Evolutionary conservation across 1,139 yeast genomes (phyloP).

Genomic region (Kodamaea sp.): DNA sequence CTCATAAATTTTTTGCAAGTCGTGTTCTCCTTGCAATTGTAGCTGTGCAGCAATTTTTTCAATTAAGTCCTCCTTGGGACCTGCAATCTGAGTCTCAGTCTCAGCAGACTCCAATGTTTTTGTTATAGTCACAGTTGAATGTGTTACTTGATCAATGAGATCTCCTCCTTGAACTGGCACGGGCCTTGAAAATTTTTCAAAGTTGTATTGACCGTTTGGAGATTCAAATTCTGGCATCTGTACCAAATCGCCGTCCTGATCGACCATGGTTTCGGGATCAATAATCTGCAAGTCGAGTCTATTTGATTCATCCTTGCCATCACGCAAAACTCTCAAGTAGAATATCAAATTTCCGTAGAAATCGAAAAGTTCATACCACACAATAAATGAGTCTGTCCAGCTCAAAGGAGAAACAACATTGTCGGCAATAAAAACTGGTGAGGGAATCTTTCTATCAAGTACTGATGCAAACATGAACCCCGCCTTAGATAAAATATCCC

Average conservation of each 20-base stretch:
- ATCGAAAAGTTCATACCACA: constrained; percentile 43
- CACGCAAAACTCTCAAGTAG: constrained; percentile 27
- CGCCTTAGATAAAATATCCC: constrained; percentile 21
- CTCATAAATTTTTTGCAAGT: constrained; percentile 3
- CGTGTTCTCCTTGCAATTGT: constrained; percentile 3
- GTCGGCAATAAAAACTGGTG: constrained; percentile 24
- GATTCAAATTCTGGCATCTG: constrained; percentile 21
- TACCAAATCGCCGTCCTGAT: constrained; percentile 33
- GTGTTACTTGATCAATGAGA: neutral
- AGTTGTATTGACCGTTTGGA: constrained; percentile 28
- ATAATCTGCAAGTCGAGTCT: constrained; percentile 24
- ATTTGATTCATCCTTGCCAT: constrained; percentile 18
- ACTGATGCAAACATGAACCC: constrained; percentile 22
- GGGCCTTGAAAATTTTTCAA: constrained; percentile 20
- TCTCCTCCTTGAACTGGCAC: neutral
- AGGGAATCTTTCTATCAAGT: constrained; percentile 27
- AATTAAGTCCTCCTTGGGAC: constrained; percentile 1
- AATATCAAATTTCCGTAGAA: constrained; percentile 30
- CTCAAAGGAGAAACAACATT: constrained; percentile 18
- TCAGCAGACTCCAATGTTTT: neutral
- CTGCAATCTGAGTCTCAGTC: neutral
- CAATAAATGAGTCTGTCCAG: constrained; percentile 37
- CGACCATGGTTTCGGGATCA: constrained; percentile 34
- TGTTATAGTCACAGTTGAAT: constrained; percentile 1
- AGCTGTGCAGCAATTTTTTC: constrained; percentile 5